Percentiles rank a stretch among this genome's conserved stretches.
Evolutionary conservation across 805 yeast genomes (phyloP).

Genomic region (Priceomyces medius): DNA sequence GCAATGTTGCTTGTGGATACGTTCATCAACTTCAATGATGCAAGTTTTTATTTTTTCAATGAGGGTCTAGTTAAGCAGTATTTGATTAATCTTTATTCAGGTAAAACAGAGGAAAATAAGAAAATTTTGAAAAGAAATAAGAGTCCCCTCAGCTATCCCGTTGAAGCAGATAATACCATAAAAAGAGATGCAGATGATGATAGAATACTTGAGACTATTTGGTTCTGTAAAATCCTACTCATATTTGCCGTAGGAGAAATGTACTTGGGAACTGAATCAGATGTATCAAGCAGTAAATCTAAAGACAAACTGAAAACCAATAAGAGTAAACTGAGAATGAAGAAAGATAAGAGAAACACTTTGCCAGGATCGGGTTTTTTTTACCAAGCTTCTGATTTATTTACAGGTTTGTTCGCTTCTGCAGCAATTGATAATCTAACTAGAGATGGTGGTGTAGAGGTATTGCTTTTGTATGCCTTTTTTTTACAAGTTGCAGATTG

Average conservation of each 20-base stretch:
- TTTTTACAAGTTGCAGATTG: slow-evolving; percentile 83
- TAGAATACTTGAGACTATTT: slow-evolving; percentile 68
- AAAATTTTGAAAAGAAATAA: slow-evolving; percentile 37
- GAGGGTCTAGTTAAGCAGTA: slow-evolving; percentile 75
- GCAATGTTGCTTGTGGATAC: slow-evolving; percentile 75
- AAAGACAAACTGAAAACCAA: slow-evolving; percentile 15
- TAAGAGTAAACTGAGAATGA: slow-evolving; percentile 13
- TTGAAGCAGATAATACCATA: slow-evolving; percentile 38
- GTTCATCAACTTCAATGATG: slow-evolving; percentile 76
- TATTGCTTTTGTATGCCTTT: slow-evolving; percentile 69
- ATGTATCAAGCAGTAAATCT: slow-evolving; percentile 50
- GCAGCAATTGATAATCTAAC: slow-evolving; percentile 80
- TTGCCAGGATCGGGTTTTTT: slow-evolving; percentile 80
- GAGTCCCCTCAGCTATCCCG: slow-evolving; percentile 21
- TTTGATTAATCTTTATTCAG: slow-evolving; percentile 61
- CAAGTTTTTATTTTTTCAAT: slow-evolving; percentile 80
- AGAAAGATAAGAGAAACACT: slow-evolving; percentile 33
- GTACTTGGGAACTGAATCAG: slow-evolving; percentile 75
- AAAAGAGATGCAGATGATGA: slow-evolving; percentile 48
- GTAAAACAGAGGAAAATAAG: slow-evolving; percentile 38
- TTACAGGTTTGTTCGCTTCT: slow-evolving; percentile 72
- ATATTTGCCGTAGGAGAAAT: slow-evolving; percentile 81
- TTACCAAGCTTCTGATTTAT: slow-evolving; percentile 74
- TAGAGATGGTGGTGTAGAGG: slow-evolving; percentile 79
- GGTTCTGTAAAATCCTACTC: slow-evolving; percentile 74